Evolutionary conservation across 2,329 filamentous ascomycete genomes (phyloP), one percentile per base, ranked within the genome.

Genomic region (Chrysosporium keratinophilum): DNA sequence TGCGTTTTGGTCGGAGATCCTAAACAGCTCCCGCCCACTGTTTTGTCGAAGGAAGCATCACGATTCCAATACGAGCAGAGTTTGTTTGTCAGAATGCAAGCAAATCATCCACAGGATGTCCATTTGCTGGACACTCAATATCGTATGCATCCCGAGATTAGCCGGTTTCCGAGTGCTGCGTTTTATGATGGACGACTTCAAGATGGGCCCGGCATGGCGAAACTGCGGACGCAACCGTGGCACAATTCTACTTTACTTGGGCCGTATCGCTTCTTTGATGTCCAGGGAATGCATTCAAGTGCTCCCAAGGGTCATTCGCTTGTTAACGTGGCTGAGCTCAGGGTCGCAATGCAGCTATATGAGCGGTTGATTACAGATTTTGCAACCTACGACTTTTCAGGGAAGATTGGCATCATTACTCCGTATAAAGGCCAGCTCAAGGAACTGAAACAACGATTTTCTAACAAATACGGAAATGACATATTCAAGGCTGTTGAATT

Each of bases 121-220:
- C 91, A 98, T 73, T 77, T 98, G 23, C 81, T 98, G n/a, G 91
- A 97, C 65, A 93, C 86, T 54, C 93, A 98, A 66, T 98, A 98
- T 68, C 93, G 93, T 71, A 98, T 98, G 94, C 93, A 98, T 71
- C 93, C 94, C 0, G 88, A 93, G 61, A 98, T 98, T 67, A 95
- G 89, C 69, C 70, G 76, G 50, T 98, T 96, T 68, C 93, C 94
- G 1, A 95, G 89, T 68, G 75, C 79, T 61, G 85, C 90, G 50
- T 98, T 98, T 72, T 98, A 98, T 71, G 88, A 97, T 65, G 83
- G 87, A 28, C 81, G 83, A 58, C 80, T 98, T 10, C 76, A 90
- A 59, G 89, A 98, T 68, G 93, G 94, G 20, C 79, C 79, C 56
- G 80, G 86, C 60, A 97, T 97, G 90, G 82, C 78, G 2, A 75